Percentiles rank a stretch among this genome's conserved stretches.
Conservation (phyloP, 148 eudicot genomes). For the Amaranthus palmeri region DNA sequence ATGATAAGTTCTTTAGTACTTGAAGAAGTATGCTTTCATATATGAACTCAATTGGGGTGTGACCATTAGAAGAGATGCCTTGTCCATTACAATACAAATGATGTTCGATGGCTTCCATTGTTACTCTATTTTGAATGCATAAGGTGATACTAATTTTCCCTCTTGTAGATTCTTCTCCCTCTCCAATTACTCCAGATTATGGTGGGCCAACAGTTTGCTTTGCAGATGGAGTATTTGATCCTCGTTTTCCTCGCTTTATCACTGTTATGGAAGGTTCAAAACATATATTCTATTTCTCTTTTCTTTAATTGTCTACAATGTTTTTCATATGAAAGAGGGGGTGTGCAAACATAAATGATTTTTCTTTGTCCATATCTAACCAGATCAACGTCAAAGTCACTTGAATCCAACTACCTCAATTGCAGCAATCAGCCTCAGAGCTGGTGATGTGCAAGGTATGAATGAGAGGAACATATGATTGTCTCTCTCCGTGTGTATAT, state of each 20-base stretch:
- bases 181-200: conserved; percentile 71
- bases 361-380: conserved; percentile 10
- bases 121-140: not conserved
- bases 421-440: conserved; percentile 43
- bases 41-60: not conserved
- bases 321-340: not conserved
- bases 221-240: conserved; percentile 77
- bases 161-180: conserved; percentile 43
- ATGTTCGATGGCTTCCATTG: not conserved
- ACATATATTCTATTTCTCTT: not conserved
- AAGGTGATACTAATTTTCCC: conserved; percentile 10
- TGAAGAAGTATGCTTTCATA: not conserved
- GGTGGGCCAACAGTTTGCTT: conserved; percentile 58
- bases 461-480: conserved; percentile 3
- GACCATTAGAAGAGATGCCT: not conserved
- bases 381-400: conserved; percentile 67
- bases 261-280: conserved; percentile 69
- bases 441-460: conserved; percentile 46
- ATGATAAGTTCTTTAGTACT: not conserved
- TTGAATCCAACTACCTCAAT: conserved; percentile 62
- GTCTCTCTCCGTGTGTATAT: not conserved
- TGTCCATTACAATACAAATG: not conserved
- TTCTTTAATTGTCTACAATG: not conserved
- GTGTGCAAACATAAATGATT: not conserved
- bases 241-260: conserved; percentile 50